Percentiles rank a stretch among this genome's conserved stretches.
Conservation (phyloP, 2,329 filamentous ascomycete species). For the Fusarium sp. region DNA sequence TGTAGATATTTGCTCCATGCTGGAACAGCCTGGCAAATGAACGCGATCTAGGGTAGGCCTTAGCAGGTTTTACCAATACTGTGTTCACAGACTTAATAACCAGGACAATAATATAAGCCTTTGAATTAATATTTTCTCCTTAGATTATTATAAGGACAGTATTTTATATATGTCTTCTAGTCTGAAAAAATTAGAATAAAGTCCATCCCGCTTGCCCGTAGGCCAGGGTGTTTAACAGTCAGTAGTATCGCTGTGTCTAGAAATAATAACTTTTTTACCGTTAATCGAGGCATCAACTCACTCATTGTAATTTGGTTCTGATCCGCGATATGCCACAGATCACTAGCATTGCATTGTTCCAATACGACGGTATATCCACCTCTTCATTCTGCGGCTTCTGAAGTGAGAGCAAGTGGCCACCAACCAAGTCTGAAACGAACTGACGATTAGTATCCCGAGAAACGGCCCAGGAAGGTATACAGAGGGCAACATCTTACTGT, state of each 20-base stretch:
- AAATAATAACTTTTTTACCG: rapidly evolving
- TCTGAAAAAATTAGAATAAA: no score
- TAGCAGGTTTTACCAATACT: rapidly evolving
- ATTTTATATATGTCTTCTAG: no score
- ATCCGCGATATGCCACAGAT: rapidly evolving
- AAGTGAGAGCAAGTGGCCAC: background rate
- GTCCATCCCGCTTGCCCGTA: rapidly evolving
- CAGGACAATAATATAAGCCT: no score
- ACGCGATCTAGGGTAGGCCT: background rate
- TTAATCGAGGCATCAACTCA: no score
- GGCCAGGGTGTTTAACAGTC: rapidly evolving
- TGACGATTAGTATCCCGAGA: background rate
- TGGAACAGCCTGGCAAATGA: no score
- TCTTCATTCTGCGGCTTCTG: background rate
- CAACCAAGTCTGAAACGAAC: no score
- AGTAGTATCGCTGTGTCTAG: rapidly evolving
- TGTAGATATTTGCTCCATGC: background rate
- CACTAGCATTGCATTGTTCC: no score
- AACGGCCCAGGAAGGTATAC: background rate
- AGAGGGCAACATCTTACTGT: background rate
- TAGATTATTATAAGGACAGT: rapidly evolving
- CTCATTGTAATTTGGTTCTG: rapidly evolving
- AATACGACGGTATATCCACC: rapidly evolving
- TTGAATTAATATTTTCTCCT: no score
- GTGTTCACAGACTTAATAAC: rapidly evolving